Conservation (phyloP, 306 rosid species). For the Prunus mume region DNA sequence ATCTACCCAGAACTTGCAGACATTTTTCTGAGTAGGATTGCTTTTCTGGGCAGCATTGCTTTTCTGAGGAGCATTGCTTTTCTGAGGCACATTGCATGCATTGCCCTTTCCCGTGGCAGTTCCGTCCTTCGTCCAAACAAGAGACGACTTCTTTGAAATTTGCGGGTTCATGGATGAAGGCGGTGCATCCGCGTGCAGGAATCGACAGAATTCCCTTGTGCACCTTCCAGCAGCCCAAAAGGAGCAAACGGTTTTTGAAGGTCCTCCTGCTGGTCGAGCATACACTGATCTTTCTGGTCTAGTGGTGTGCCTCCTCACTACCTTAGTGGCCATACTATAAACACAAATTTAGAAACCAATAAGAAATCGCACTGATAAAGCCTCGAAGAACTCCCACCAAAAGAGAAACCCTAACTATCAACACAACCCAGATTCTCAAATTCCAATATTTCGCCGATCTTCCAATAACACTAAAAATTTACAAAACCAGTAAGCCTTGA, state of each 20-base stretch:
- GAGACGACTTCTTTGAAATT: background rate
- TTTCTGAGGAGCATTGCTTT: background rate
- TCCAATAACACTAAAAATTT: background rate
- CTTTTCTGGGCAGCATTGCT: background rate
- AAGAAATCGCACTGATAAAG: background rate
- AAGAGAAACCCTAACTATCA: background rate
- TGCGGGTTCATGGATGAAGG: background rate
- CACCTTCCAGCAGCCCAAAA: background rate
- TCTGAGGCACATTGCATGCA: background rate
- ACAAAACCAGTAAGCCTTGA: background rate
- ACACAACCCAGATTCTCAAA: background rate
- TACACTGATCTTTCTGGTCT: background rate
- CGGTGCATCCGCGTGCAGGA: background rate
- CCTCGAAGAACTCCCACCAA: background rate
- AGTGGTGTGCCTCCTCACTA: background rate
- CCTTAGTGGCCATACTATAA: slow-evolving; percentile 10
- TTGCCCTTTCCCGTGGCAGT: background rate
- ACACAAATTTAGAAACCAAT: background rate
- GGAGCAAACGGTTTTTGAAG: background rate
- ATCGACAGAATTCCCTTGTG: background rate
- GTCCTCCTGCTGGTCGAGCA: background rate
- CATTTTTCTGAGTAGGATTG: background rate
- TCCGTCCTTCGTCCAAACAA: background rate
- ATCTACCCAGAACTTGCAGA: slow-evolving; percentile 35
- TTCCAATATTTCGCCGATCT: background rate